Evolutionary conservation across 257 asterid species (phyloP), one percentile per base, ranked within the genome.

Genomic region (Solanum rostratum): DNA sequence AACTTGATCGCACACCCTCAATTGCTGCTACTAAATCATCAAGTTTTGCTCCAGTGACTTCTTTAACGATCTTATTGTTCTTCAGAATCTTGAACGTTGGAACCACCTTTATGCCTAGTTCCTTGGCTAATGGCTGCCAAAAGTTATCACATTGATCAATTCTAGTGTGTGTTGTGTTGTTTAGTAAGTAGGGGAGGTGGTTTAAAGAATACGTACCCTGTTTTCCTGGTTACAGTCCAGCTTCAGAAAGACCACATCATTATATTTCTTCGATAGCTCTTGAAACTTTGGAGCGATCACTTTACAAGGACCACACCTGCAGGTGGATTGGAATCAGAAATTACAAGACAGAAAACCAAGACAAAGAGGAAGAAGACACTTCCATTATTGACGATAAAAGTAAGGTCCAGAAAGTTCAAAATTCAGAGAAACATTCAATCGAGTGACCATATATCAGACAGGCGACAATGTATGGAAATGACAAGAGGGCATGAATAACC

Each of bases 231-330:
- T 95, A 93, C 99, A 97, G 87, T 97, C 99, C 79, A 97, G 93
- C 92, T 97, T 97, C 73, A 97, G 91, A 91, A 97, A 97, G 86
- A 95, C 83, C 55, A 92, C 97, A 53, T 95, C 97, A 0, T 85
- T 82, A 83, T 97, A 92, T 74, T 92, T 91, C 85, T 86, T 84
- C 0, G 99, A 93, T 86, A 97, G 85, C 43, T 89, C 78, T 87
- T 91, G 84, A 85, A 4, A 95, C 87, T 89, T 97, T 14, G 99
- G 99, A 65, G 98, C 99, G 0, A 95, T 91, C 62, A 93, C 73
- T 90, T 95, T 97, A 83, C 99, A 96, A 15, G 99, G 99, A 46
- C 99, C 99, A 62, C 99, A 95, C 99, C 99, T 96, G 91, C 84
- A 88, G 69, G 82, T 86, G 30, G 84, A 20, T 62, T 62, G n/a